Evolutionary conservation across 331 rosid species (phyloP).

Genomic region (Stylosanthes scabra): DNA sequence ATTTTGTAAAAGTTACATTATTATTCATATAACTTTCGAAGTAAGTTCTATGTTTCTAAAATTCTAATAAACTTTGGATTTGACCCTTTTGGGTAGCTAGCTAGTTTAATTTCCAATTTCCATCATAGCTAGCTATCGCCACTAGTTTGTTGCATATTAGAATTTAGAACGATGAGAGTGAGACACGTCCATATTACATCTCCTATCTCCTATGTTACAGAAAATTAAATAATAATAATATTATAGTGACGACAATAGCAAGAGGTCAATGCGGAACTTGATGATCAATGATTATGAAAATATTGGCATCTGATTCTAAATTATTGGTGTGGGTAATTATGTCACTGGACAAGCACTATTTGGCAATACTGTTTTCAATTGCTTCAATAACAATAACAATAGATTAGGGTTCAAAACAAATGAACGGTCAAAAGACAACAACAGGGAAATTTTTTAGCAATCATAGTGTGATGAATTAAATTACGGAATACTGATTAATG

Average conservation of each 20-base stretch:
- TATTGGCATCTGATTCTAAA: conserved; percentile 24
- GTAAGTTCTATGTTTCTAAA: too few relatives aligned
- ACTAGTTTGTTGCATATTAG: neutral
- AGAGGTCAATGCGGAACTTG: conserved; percentile 18
- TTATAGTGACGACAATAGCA: neutral
- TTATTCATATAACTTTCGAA: too few relatives aligned
- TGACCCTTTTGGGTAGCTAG: neutral
- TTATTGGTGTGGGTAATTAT: conserved; percentile 28
- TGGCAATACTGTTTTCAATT: neutral
- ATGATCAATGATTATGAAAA: conserved; percentile 34
- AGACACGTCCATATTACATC: neutral
- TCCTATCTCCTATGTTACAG: neutral
- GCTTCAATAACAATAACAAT: neutral
- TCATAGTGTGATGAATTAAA: neutral
- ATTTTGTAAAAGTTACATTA: too few relatives aligned
- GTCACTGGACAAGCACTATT: conserved; percentile 1
- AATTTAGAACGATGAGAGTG: neutral
- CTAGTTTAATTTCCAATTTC: conserved; percentile 5
- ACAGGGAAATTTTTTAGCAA: neutral
- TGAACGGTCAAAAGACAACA: neutral
- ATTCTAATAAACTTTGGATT: neutral
- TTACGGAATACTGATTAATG: neutral
- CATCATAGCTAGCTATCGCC: neutral
- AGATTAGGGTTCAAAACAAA: conserved; percentile 5
- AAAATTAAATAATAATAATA: neutral